phyloP scores from a whole-genome alignment of 345 rosid genomes.

The Murraya koenigii region DNA sequence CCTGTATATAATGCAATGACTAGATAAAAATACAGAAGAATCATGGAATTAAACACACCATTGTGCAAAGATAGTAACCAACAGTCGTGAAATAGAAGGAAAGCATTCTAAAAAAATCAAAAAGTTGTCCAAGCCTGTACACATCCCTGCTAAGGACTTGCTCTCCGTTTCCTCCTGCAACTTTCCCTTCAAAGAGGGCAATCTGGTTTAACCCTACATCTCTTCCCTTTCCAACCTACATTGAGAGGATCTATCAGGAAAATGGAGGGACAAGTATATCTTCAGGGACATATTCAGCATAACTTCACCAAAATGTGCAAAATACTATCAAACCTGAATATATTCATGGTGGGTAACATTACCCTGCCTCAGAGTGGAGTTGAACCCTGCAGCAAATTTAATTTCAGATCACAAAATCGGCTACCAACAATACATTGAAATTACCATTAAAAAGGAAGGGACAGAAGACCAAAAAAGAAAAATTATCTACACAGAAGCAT shows the following conservation, averaged over 20 bases:
- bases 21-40: neutral
- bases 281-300: neutral
- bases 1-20: neutral
- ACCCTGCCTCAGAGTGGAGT: slow-evolving; percentile 96
- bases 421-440: neutral
- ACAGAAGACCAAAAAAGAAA: neutral
- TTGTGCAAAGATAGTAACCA: slow-evolving; percentile 95
- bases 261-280: neutral
- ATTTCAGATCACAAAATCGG: neutral
- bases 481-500: neutral
- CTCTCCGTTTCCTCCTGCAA: slow-evolving; percentile 99
- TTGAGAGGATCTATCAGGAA: slow-evolving; percentile 13
- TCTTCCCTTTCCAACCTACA: slow-evolving; percentile 99
- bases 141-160: slow-evolving; percentile 97
- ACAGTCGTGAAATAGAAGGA: slow-evolving; percentile 97
- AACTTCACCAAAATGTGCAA: neutral
- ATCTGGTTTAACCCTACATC: slow-evolving; percentile 99
- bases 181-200: slow-evolving; percentile 98
- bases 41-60: slow-evolving; percentile 50
- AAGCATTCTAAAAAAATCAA: slow-evolving; percentile 97
- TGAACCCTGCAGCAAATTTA: slow-evolving; percentile 66
- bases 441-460: neutral
- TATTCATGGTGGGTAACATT: slow-evolving; percentile 97
- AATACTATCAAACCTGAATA: slow-evolving; percentile 65
- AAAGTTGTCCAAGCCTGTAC: slow-evolving; percentile 92